Evolutionary conservation across 495 filamentous ascomycete species (phyloP).

Genomic region (Neurospora sp.): DNA sequence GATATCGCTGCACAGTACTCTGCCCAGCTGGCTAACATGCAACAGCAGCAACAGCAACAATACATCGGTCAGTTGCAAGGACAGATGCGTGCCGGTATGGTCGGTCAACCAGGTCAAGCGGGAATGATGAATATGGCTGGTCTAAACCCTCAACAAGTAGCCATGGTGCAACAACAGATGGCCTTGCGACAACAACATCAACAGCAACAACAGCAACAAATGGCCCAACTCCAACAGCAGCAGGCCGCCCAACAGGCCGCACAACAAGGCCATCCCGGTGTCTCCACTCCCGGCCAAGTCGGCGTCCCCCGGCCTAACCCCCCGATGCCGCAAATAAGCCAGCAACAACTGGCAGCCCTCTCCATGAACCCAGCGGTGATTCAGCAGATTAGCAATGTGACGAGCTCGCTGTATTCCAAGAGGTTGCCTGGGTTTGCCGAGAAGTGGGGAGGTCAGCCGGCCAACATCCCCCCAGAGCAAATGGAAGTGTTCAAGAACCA

Average conservation of each 20-base stretch:
- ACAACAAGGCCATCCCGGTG: not conserved
- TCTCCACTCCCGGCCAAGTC: not conserved
- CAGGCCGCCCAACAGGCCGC: not conserved
- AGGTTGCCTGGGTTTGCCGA: constrained; percentile 34
- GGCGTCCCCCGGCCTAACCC: not conserved
- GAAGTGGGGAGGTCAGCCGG: constrained; percentile 23
- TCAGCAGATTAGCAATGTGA: constrained; percentile 17
- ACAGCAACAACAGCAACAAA: constrained; percentile 29
- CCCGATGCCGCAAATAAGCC: constrained; percentile 13
- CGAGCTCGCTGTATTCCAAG: constrained; percentile 35
- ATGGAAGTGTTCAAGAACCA: constrained; percentile 20
- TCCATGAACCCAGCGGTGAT: constrained; percentile 8
- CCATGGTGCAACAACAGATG: constrained; percentile 27
- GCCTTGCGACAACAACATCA: constrained; percentile 32
- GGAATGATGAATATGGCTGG: constrained; percentile 28
- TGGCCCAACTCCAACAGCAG: constrained; percentile 25
- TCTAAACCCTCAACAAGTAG: not conserved
- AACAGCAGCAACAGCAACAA: constrained; percentile 31
- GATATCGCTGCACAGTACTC: constrained; percentile 23
- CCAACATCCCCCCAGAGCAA: constrained; percentile 24
- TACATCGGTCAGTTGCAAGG: constrained; percentile 21
- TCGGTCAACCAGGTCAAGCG: constrained; percentile 8
- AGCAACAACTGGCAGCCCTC: constrained; percentile 12
- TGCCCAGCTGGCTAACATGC: constrained; percentile 21
- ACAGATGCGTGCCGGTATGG: constrained; percentile 23